Conservation (phyloP, 371 early-diverging fungal species). For the Saksenaea vasiformis region DNA sequence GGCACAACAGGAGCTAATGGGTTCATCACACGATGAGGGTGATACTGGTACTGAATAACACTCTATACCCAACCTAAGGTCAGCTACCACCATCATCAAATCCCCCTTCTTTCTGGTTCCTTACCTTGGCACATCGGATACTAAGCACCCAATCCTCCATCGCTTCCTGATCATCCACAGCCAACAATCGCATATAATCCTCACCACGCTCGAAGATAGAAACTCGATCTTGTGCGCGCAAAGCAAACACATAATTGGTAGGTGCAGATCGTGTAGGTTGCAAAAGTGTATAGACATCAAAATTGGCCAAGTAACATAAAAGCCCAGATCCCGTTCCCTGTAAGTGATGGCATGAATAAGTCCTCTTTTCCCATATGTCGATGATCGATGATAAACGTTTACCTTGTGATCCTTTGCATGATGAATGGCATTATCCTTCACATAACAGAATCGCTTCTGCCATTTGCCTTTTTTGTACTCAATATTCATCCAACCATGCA, state of each 20-base stretch:
- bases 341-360: slow-evolving; percentile 17
- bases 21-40: slow-evolving; percentile 36
- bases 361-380: no score
- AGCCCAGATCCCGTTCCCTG: slow-evolving; percentile 57
- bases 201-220: slow-evolving; percentile 80
- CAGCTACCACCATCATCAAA: no score
- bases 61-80: slow-evolving; percentile 26
- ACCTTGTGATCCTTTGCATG: slow-evolving; percentile 75
- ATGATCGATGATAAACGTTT: no score
- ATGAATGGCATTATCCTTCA: slow-evolving; percentile 67
- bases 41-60: slow-evolving; percentile 34
- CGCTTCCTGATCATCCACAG: slow-evolving; percentile 72
- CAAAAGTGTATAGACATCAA: slow-evolving; percentile 78
- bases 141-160: slow-evolving; percentile 85
- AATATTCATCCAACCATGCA: slow-evolving; percentile 68
- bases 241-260: slow-evolving; percentile 79
- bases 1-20: slow-evolving; percentile 31
- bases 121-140: slow-evolving; percentile 79
- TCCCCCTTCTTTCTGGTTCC: background rate
- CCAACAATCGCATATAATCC: slow-evolving; percentile 82
- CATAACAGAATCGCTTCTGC: slow-evolving; percentile 69
- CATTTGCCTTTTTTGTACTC: slow-evolving; percentile 79
- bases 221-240: slow-evolving; percentile 79
- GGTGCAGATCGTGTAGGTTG: slow-evolving; percentile 63
- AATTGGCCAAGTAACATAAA: slow-evolving; percentile 70